Conservation (phyloP, 805 yeast genomes). For the Candida andamanensis region DNA sequence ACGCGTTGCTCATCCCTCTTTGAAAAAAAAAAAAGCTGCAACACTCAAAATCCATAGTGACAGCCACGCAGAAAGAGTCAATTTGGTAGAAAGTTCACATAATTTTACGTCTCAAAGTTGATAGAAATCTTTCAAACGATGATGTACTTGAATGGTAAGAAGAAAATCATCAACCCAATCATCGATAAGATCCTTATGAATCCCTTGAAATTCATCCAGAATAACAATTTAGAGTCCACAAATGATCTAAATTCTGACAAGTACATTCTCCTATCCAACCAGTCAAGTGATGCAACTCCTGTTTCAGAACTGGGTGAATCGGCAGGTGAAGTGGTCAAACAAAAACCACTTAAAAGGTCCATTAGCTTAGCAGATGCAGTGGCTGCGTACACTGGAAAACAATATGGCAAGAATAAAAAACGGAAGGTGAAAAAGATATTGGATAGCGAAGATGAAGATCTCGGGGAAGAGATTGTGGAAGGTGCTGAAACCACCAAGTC, state of each 20-base stretch:
- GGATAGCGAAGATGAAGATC: slow-evolving; percentile 22
- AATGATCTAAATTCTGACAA: slow-evolving; percentile 9
- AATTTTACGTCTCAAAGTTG: no score
- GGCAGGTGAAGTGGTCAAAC: no score
- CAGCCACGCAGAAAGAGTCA: no score
- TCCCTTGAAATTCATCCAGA: slow-evolving; percentile 14
- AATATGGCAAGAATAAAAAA: slow-evolving; percentile 43
- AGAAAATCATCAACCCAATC: slow-evolving; percentile 10
- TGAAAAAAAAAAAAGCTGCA: no score
- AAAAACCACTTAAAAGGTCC: slow-evolving; percentile 21
- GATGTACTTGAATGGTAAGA: slow-evolving; percentile 5
- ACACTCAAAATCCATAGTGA: no score
- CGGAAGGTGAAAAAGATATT: slow-evolving; percentile 19
- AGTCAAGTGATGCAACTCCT: background rate
- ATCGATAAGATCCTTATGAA: slow-evolving; percentile 12
- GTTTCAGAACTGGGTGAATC: no score
- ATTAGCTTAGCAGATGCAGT: slow-evolving; percentile 55
- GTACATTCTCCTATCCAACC: slow-evolving; percentile 10
- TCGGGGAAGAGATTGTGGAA: slow-evolving; percentile 23
- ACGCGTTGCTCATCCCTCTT: no score
- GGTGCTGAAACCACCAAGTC: slow-evolving; percentile 1
- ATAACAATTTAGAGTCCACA: slow-evolving; percentile 10
- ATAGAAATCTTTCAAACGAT: no score
- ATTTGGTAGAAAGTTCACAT: no score
- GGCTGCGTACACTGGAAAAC: slow-evolving; percentile 52